These are phyloP conservation scores for Verticillium nonalfalfae DNA, from an alignment of 2,329 filamentous ascomycete genomes.

Conservation along the genomic window DNA sequence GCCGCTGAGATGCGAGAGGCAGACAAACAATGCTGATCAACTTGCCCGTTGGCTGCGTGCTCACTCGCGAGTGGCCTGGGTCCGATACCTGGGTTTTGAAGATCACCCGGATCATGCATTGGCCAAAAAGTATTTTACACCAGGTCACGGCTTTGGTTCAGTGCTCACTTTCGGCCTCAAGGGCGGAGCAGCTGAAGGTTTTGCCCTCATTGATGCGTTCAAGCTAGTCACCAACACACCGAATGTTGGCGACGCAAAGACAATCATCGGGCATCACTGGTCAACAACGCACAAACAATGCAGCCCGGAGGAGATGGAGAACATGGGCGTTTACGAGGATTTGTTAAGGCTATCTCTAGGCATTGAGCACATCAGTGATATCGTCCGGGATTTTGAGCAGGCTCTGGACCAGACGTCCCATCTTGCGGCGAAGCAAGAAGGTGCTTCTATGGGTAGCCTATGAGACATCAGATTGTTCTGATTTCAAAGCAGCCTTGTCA, in stretches of 20 bases:
- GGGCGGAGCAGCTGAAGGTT: slow-evolving; percentile 74
- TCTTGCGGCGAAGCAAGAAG: not conserved
- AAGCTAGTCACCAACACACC: slow-evolving; percentile 96
- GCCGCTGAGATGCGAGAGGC: slow-evolving; percentile 77
- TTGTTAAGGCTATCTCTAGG: slow-evolving; percentile 93
- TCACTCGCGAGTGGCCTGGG: slow-evolving; percentile 83
- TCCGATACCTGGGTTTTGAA: slow-evolving; percentile 84
- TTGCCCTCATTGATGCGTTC: slow-evolving; percentile 86
- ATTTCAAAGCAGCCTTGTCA: too few species aligned
- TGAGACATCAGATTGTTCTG: too few species aligned
- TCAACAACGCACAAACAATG: slow-evolving; percentile 93
- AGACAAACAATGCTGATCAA: slow-evolving; percentile 75
- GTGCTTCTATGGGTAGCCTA: not conserved
- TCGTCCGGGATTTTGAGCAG: slow-evolving; percentile 92
- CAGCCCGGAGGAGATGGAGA: slow-evolving; percentile 70
- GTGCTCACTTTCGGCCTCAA: slow-evolving; percentile 93
- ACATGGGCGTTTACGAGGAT: slow-evolving; percentile 81
- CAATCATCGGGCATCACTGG: slow-evolving; percentile 60
- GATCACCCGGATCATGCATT: slow-evolving; percentile 72
- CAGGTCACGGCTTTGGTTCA: slow-evolving; percentile 70
- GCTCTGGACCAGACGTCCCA: slow-evolving; percentile 53
- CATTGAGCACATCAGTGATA: slow-evolving; percentile 95
- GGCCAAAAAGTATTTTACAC: slow-evolving; percentile 77
- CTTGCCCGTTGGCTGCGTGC: slow-evolving; percentile 79
- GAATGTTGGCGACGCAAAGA: slow-evolving; percentile 95